Percentiles rank a stretch among this genome's conserved stretches.
These are phyloP conservation scores for Yamadazyma diospyri DNA, from an alignment of 1,139 yeast species.

Conservation along the genomic window DNA sequence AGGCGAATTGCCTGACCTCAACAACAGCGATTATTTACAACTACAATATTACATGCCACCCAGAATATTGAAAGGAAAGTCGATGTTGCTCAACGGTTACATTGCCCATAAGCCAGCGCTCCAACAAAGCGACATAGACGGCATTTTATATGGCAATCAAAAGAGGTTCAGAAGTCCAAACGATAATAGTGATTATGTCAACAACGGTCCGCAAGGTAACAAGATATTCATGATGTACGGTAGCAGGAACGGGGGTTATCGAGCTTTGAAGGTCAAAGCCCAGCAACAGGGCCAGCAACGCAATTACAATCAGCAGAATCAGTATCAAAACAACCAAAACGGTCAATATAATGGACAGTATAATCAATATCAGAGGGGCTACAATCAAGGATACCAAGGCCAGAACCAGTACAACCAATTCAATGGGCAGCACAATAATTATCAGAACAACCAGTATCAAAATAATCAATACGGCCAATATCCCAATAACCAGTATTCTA, in stretches of 20 bases:
- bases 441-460: conserved; percentile 4
- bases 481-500: conserved; percentile 7
- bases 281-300: conserved; percentile 1
- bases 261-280: conserved; percentile 21
- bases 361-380: not conserved
- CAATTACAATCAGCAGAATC: conserved; percentile 8
- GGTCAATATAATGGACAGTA: conserved; percentile 7
- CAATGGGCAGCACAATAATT: conserved; percentile 9
- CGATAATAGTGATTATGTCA: conserved; percentile 38
- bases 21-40: conserved; percentile 53
- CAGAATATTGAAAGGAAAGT: conserved; percentile 52
- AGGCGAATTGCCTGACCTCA: conserved; percentile 55
- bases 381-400: conserved; percentile 12
- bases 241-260: conserved; percentile 42
- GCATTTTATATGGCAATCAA: conserved; percentile 44
- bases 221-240: conserved; percentile 30
- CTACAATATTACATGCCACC: conserved; percentile 57
- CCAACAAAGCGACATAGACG: conserved; percentile 65
- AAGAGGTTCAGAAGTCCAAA: conserved; percentile 30
- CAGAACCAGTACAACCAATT: conserved; percentile 7
- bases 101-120: conserved; percentile 60
- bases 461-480: conserved; percentile 4
- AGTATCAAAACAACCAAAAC: conserved; percentile 9
- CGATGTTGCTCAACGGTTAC: conserved; percentile 81
- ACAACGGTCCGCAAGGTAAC: conserved; percentile 41